These are phyloP conservation scores for Rosa rugosa DNA, from an alignment of 306 rosid genomes.

Conservation along the genomic window DNA sequence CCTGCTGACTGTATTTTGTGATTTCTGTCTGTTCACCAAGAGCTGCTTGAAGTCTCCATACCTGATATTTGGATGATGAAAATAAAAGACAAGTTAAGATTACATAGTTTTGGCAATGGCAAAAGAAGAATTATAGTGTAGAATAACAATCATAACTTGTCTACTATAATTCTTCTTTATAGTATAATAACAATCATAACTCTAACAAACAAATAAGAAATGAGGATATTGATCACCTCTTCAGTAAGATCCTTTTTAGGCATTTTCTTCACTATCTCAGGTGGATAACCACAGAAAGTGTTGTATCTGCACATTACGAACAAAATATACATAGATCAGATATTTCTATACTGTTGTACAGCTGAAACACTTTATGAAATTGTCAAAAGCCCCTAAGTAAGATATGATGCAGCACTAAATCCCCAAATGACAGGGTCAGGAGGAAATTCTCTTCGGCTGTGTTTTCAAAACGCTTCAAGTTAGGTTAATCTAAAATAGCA, in stretches of 20 bases:
- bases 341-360: conserved; percentile 1
- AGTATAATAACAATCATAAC: no score
- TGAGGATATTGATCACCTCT: conserved; percentile 63
- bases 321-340: conserved; percentile 32
- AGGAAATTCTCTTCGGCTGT: not conserved
- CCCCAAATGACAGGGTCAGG: not conserved
- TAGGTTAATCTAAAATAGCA: not conserved
- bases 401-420: not conserved
- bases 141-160: no score
- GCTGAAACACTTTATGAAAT: conserved; percentile 5
- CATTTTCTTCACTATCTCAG: conserved; percentile 98
- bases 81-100: not conserved
- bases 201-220: not conserved
- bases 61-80: conserved; percentile 43
- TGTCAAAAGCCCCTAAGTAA: not conserved
- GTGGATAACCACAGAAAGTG: conserved; percentile 94
- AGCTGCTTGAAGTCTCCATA: conserved; percentile 98
- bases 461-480: not conserved
- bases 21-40: conserved; percentile 95
- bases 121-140: not conserved
- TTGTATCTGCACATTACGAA: conserved; percentile 65
- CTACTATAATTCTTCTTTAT: no score
- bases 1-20: conserved; percentile 88
- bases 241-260: conserved; percentile 98
- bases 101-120: not conserved